Conservation (phyloP, 352 stramenopile genomes). For the Blastocystis sp. region DNA sequence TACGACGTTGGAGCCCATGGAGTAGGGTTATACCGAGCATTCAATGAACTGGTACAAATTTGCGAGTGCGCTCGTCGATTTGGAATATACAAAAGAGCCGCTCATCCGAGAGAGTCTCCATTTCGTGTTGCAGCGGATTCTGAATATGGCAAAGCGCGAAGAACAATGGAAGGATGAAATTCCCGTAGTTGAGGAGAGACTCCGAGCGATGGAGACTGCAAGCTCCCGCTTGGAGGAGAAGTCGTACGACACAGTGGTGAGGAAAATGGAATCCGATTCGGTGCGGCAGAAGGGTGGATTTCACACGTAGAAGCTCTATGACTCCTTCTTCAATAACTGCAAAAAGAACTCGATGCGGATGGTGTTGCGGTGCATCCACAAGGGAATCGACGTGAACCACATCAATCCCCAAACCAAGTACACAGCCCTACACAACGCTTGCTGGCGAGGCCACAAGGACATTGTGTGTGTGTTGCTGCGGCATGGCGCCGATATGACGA, state of each 20-base stretch:
- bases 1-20: neutral
- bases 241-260: neutral
- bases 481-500: constrained; percentile 39
- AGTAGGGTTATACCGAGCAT: neutral
- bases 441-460: constrained; percentile 36
- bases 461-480: constrained; percentile 29
- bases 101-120: neutral
- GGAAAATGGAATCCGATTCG: neutral
- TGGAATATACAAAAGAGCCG: neutral
- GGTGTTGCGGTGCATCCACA: constrained; percentile 11
- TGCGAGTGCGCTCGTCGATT: neutral
- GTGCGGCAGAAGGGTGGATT: neutral
- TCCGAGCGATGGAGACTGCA: neutral
- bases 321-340: constrained; percentile 35
- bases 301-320: constrained; percentile 18
- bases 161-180: neutral
- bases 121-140: neutral
- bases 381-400: constrained; percentile 15
- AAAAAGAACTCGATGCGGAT: constrained; percentile 31
- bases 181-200: neutral
- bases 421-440: constrained; percentile 45
- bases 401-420: constrained; percentile 55
- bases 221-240: neutral
- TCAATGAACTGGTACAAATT: neutral
- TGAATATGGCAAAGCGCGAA: neutral